These are phyloP conservation scores for Clonostachys byssicola DNA, from an alignment of 2,329 filamentous ascomycete genomes.

Conservation along the genomic window DNA sequence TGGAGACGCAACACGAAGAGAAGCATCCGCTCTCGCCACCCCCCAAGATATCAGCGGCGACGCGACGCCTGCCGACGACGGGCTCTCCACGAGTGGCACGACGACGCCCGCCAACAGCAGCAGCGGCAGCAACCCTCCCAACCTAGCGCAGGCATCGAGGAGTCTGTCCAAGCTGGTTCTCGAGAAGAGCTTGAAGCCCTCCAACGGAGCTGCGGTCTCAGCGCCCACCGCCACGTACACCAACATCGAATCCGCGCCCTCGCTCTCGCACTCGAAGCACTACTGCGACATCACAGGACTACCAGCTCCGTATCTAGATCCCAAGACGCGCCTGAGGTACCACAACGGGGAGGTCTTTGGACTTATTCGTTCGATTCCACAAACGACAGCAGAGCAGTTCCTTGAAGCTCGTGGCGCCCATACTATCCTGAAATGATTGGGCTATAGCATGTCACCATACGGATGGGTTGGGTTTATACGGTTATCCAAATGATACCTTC, in stretches of 20 bases:
- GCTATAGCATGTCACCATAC: neutral
- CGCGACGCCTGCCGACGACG: conserved; percentile 57
- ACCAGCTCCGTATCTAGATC: conserved; percentile 87
- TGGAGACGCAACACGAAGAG: conserved; percentile 80
- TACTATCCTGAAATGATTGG: conserved; percentile 79
- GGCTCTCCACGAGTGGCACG: conserved; percentile 52
- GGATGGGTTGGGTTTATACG: neutral
- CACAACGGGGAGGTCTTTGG: conserved; percentile 90
- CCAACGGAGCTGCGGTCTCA: conserved; percentile 8
- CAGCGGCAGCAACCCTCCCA: conserved; percentile 45
- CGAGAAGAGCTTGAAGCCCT: conserved; percentile 65
- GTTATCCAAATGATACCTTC: neutral
- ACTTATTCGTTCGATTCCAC: conserved; percentile 74
- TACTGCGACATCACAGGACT: conserved; percentile 97
- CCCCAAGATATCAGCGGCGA: conserved; percentile 72
- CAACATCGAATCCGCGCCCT: conserved; percentile 93
- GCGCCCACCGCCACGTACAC: conserved; percentile 84
- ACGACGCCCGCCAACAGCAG: conserved; percentile 46
- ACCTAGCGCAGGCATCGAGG: conserved; percentile 84
- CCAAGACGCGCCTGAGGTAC: conserved; percentile 90
- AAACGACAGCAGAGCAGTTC: conserved; percentile 82
- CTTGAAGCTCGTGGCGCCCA: conserved; percentile 88
- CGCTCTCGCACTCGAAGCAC: conserved; percentile 75
- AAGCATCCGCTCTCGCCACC: conserved; percentile 82
- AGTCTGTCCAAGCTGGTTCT: conserved; percentile 84